phyloP scores from a whole-genome alignment of 2,329 filamentous ascomycete species.

The Pyricularia pennisetigena region DNA sequence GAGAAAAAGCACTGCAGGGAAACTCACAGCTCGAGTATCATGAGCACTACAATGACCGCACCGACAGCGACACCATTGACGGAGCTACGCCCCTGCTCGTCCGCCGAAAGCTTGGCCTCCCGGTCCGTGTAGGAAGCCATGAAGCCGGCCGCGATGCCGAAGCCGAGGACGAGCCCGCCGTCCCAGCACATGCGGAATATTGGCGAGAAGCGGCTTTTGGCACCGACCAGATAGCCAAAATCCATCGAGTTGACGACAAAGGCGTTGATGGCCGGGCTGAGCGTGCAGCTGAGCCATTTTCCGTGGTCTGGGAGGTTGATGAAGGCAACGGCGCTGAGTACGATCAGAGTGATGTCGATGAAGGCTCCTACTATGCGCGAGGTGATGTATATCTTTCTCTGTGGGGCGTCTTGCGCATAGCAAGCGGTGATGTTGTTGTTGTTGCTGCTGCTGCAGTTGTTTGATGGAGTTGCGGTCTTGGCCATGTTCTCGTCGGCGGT shows the following conservation, averaged over 20 bases:
- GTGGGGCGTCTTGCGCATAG: background rate
- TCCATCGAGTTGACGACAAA: background rate
- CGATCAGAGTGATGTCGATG: background rate
- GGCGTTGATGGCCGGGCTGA: conserved; percentile 1
- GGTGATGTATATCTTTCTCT: background rate
- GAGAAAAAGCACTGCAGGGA: background rate
- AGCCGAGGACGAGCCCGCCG: background rate
- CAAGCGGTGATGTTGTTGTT: background rate
- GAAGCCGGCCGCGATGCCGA: conserved; percentile 1
- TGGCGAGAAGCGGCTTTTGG: background rate
- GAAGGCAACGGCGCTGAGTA: background rate
- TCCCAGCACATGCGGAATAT: conserved; percentile 1
- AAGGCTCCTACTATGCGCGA: background rate
- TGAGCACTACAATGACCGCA: background rate
- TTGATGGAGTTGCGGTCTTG: background rate
- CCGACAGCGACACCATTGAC: background rate
- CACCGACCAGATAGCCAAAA: background rate
- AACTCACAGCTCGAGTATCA: background rate
- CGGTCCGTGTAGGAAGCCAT: background rate
- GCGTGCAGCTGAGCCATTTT: conserved; percentile 2
- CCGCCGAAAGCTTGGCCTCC: background rate
- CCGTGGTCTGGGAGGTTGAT: background rate
- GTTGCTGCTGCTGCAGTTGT: background rate
- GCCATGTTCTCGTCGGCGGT: background rate
- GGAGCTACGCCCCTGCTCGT: background rate